These are phyloP conservation scores for Karstenula rhodostoma DNA, from an alignment of 2,329 filamentous ascomycete genomes.

Conservation along the genomic window DNA sequence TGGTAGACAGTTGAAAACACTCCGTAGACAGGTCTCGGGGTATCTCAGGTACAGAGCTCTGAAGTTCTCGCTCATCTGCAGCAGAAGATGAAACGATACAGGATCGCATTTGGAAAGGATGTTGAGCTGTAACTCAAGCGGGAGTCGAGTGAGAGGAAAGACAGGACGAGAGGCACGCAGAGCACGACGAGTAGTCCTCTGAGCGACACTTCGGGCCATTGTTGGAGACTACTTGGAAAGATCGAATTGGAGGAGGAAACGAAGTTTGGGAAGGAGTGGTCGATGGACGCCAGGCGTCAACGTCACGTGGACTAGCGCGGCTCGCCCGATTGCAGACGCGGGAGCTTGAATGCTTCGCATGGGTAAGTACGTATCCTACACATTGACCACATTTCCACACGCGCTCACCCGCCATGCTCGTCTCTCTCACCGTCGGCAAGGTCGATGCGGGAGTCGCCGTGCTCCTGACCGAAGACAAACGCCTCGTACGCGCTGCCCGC, in stretches of 20 bases:
- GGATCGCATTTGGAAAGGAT: constrained; percentile 21
- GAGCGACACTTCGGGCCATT: constrained; percentile 14
- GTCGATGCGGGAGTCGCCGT: constrained; percentile 98
- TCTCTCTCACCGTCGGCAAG: constrained; percentile 98
- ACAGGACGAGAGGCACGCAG: constrained; percentile 7
- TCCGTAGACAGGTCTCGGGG: constrained; percentile 13
- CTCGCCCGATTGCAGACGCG: background rate
- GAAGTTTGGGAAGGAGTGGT: background rate
- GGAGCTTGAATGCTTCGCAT: constrained; percentile 1
- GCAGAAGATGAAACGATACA: constrained; percentile 8
- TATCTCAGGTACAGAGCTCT: constrained; percentile 19
- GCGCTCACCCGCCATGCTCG: constrained; percentile 72
- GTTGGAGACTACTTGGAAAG: background rate
- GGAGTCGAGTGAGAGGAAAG: constrained; percentile 18
- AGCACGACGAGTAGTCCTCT: constrained; percentile 16
- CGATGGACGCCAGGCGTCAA: background rate
- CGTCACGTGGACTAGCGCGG: constrained; percentile 8
- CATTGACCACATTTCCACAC: constrained; percentile 5
- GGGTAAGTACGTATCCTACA: background rate
- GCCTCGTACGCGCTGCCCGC: constrained; percentile 71
- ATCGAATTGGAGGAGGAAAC: constrained; percentile 12
- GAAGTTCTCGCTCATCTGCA: constrained; percentile 14
- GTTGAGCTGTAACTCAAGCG: constrained; percentile 20
- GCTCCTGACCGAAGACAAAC: constrained; percentile 94
- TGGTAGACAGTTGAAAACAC: constrained; percentile 13